Evolutionary conservation across 805 yeast genomes (phyloP).

Genomic region (Saccharomycopsis sp.): DNA sequence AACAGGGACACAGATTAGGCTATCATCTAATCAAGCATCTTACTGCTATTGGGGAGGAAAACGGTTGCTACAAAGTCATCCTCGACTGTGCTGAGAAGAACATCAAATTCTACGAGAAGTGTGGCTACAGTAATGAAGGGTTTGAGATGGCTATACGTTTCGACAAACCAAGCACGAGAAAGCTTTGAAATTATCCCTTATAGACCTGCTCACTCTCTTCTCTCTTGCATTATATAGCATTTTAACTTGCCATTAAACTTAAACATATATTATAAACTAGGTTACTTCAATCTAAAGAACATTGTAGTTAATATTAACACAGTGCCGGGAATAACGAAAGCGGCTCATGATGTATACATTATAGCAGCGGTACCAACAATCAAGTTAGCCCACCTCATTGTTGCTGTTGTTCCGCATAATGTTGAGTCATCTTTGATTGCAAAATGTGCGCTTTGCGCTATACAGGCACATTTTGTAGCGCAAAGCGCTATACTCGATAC

Average conservation of each 20-base stretch:
- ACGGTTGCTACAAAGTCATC: constrained; percentile 82
- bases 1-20: constrained; percentile 85
- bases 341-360: too few species aligned
- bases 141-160: constrained; percentile 59
- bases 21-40: constrained; percentile 54
- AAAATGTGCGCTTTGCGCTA: too few species aligned
- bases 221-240: background rate
- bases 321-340: too few species aligned
- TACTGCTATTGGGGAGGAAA: constrained; percentile 47
- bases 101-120: constrained; percentile 79
- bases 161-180: background rate
- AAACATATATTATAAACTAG: background rate
- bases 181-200: background rate
- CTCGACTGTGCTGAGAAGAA: constrained; percentile 84
- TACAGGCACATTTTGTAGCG: too few species aligned
- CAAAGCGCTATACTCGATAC: background rate
- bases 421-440: too few species aligned
- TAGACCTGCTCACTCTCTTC: background rate
- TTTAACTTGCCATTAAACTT: background rate
- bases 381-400: too few species aligned
- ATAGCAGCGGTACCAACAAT: too few species aligned
- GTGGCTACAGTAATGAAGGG: constrained; percentile 66
- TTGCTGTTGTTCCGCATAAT: too few species aligned
- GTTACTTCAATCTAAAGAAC: too few species aligned
- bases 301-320: too few species aligned